Evolutionary conservation across 2,329 filamentous ascomycete species (phyloP).

Genomic region (Phyllosticta citriasiana): DNA sequence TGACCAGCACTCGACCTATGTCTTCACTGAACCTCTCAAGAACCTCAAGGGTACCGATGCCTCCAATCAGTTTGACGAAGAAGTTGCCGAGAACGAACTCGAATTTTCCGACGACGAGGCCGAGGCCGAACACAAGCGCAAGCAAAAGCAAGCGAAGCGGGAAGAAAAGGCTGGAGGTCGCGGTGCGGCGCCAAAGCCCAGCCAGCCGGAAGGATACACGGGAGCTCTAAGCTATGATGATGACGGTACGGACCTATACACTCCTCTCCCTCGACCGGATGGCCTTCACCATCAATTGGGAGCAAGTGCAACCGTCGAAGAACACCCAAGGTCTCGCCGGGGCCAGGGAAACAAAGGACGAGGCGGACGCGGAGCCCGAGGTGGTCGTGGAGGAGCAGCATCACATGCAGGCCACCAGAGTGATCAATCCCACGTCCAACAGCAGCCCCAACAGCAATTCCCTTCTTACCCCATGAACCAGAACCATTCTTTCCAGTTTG

Average conservation of each 20-base stretch:
- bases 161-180: slow-evolving; percentile 2
- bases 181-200: neutral
- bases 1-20: slow-evolving; percentile 64
- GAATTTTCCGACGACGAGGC: slow-evolving; percentile 97
- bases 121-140: slow-evolving; percentile 64
- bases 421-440: slow-evolving; percentile 1
- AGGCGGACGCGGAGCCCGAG: slow-evolving; percentile 20
- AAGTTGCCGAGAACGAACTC: slow-evolving; percentile 72
- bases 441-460: neutral
- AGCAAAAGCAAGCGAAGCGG: slow-evolving; percentile 50
- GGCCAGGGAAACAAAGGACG: slow-evolving; percentile 15
- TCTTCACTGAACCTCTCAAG: slow-evolving; percentile 77
- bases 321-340: slow-evolving; percentile 22
- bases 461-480: neutral
- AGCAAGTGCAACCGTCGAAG: slow-evolving; percentile 23
- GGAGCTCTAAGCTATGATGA: slow-evolving; percentile 34
- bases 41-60: slow-evolving; percentile 82
- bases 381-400: slow-evolving; percentile 19
- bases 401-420: neutral
- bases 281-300: slow-evolving; percentile 37
- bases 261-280: slow-evolving; percentile 36
- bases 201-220: slow-evolving; percentile 10
- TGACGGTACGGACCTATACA: slow-evolving; percentile 37
- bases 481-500: slow-evolving; percentile 6
- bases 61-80: slow-evolving; percentile 90